These are phyloP conservation scores for Neurospora tetraspora DNA, from an alignment of 495 filamentous ascomycete species.

Conservation along the genomic window DNA sequence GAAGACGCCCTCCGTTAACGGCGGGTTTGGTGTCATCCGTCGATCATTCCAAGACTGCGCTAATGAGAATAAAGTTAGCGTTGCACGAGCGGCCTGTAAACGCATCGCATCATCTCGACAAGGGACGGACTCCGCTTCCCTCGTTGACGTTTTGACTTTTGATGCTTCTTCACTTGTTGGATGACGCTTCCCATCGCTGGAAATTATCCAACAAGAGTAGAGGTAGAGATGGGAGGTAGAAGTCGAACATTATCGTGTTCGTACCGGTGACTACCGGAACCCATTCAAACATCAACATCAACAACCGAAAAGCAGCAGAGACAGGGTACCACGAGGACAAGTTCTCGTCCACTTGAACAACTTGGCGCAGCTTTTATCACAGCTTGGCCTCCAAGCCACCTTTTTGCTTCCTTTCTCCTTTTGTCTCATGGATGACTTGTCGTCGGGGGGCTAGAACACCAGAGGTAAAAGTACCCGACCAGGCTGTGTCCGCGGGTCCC, in stretches of 20 bases:
- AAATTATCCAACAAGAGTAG: neutral
- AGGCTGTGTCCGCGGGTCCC: neutral
- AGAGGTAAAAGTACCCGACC: neutral
- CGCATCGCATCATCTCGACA: neutral
- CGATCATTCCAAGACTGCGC: neutral
- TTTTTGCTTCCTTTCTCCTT: neutral
- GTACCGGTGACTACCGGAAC: neutral
- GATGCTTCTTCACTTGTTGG: neutral
- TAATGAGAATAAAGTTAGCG: neutral
- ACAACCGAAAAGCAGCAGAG: neutral
- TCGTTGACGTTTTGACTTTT: neutral
- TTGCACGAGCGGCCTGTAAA: neutral
- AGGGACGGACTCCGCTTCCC: neutral
- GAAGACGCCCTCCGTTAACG: neutral
- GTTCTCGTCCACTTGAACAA: neutral
- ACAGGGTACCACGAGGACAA: neutral
- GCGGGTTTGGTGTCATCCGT: neutral
- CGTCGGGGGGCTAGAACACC: neutral
- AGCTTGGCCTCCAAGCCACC: neutral
- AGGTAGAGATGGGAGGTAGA: neutral
- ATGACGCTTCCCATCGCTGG: neutral
- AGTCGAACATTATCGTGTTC: neutral
- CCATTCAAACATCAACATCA: neutral
- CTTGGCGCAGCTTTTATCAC: neutral
- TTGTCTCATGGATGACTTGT: neutral